Conservation (phyloP, 1,139 yeast species). For the Suzukiozyma palmioleophila region DNA sequence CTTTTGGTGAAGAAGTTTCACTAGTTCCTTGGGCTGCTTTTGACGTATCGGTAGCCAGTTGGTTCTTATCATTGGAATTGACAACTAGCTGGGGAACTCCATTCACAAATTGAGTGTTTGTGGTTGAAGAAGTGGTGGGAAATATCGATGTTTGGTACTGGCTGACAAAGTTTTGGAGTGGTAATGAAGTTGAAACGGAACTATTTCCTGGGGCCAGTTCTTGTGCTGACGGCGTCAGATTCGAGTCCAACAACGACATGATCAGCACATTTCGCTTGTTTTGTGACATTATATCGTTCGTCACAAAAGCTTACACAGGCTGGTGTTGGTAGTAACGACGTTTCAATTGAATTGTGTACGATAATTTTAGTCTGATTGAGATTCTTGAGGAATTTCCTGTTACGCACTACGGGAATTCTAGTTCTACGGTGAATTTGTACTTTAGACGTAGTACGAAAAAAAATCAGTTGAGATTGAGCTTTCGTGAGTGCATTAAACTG, state of each 20-base stretch:
- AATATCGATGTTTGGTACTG: conserved; percentile 2
- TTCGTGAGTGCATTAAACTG: no score
- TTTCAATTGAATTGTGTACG: background rate
- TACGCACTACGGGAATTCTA: background rate
- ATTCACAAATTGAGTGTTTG: conserved; percentile 2
- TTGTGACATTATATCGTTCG: conserved; percentile 1
- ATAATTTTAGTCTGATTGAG: background rate
- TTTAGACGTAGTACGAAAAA: no score
- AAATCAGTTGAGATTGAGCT: no score
- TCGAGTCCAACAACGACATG: conserved; percentile 11
- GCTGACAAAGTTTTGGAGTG: conserved; percentile 3
- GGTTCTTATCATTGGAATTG: background rate
- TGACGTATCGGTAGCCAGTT: background rate
- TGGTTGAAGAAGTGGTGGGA: background rate
- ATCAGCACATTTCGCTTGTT: conserved; percentile 4
- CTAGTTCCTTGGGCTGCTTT: background rate
- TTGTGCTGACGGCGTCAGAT: conserved; percentile 5
- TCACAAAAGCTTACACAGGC: no score
- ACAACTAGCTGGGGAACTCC: background rate
- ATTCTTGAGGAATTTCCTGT: no score
- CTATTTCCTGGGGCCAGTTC: background rate
- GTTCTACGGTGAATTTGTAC: no score
- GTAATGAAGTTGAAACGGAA: background rate
- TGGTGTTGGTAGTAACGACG: conserved; percentile 4
- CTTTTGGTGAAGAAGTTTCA: background rate